Evolutionary conservation across 768 basidiomycete species (phyloP).

Genomic region (Scleroderma bovista): DNA sequence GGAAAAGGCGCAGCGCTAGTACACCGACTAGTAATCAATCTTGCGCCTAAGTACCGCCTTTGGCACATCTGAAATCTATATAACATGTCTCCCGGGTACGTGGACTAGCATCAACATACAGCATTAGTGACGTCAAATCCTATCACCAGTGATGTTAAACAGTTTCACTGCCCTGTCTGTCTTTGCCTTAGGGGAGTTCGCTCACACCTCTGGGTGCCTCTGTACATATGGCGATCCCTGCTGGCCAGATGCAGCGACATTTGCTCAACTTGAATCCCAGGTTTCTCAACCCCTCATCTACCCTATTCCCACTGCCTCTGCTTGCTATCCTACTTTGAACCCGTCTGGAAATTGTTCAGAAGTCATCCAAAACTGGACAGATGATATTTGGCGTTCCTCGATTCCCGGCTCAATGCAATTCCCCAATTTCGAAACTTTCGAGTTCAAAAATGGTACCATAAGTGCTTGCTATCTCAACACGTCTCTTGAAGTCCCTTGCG

Average conservation of each 20-base stretch:
- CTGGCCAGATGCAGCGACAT: conserved; percentile 37
- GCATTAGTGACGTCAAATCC: neutral
- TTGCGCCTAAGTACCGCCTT: no score
- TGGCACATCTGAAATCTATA: no score
- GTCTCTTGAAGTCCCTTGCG: conserved; percentile 13
- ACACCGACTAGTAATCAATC: no score
- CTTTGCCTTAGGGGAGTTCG: neutral
- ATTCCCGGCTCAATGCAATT: conserved; percentile 37
- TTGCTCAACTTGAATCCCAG: conserved; percentile 28
- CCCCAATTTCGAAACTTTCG: conserved; percentile 28
- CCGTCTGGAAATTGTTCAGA: conserved; percentile 36
- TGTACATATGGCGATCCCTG: conserved; percentile 37
- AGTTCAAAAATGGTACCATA: conserved; percentile 40
- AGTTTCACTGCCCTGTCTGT: neutral
- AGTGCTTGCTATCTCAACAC: conserved; percentile 34
- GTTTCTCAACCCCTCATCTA: conserved; percentile 41
- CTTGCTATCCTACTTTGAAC: conserved; percentile 35
- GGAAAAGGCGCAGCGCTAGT: no score
- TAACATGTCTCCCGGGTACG: no score
- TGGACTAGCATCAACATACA: no score
- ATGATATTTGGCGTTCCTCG: conserved; percentile 38
- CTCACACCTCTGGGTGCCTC: conserved; percentile 16
- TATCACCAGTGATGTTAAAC: neutral
- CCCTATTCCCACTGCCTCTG: conserved; percentile 35
- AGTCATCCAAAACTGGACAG: conserved; percentile 18